Evolutionary conservation across 2,329 filamentous ascomycete genomes (phyloP), one percentile per base, ranked within the genome.

Genomic region (Atkinsonella texensis): DNA sequence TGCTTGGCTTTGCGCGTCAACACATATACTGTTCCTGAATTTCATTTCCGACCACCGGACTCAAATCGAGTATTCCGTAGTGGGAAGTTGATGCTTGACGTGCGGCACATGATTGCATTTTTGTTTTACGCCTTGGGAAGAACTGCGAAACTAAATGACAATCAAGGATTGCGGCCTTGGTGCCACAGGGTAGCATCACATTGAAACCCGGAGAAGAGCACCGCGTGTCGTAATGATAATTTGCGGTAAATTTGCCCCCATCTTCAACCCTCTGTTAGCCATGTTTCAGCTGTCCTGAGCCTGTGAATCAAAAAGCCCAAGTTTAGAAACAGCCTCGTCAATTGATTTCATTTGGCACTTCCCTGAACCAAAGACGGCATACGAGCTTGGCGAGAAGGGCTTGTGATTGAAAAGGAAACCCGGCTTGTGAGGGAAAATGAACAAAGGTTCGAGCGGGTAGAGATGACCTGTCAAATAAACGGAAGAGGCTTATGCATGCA

Each of bases 401-500:
- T 45, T 39, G 39, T 51, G 28, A 48, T 38, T 15, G 31, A 48
- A 8, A 31, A 42, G 33, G 23, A 28, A 28, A 53, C 44, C 49
- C 35, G 38, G 41, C 41, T 48, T 46, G 17, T n/a, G 8, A 17
- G 23, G 43, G 39, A 28, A 48, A 48, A 46, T 10, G n/a, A 18
- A 28, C 18, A 35, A 13, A 32, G 32, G 10, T 4, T 32, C 7
- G 31, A 17, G 5, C 31, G 35, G 39, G 46, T 12, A 47, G 20
- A 41, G 6, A 48, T 50, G 48, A 54, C 50, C 17, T 51, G 50
- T 52, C 54, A 50, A 38, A 35, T 47, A 20, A 23, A 48, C 44
- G 43, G 47, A 43, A 46, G 42, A 53, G 53, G 41, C 54, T 53
- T 43, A 51, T 54, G 54, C 46, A 54, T 52, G 56, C 49, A 54